phyloP scores from a whole-genome alignment of 2,329 filamentous ascomycete species.

The Fusarium buharicum region DNA sequence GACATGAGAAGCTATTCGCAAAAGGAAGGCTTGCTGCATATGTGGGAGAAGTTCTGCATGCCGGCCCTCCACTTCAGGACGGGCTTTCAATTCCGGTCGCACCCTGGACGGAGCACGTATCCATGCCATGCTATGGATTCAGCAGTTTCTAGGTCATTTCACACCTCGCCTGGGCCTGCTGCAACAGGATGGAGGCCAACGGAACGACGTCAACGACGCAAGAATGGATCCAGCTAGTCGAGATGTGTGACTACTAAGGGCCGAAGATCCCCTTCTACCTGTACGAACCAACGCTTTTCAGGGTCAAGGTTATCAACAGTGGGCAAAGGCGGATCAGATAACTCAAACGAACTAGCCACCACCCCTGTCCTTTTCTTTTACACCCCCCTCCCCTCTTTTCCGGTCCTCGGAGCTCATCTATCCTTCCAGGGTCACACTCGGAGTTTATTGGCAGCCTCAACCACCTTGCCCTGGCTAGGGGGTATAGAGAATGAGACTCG shows the following conservation, averaged over 20 bases:
- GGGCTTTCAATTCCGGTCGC: conserved; percentile 4
- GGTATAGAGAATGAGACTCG: no score
- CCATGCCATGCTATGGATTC: conserved; percentile 27
- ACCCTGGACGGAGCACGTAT: conserved; percentile 9
- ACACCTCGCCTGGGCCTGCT: neutral
- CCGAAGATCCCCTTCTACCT: conserved; percentile 20
- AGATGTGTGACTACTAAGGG: conserved; percentile 2
- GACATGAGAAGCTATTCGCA: conserved; percentile 40
- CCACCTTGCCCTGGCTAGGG: conserved; percentile 18
- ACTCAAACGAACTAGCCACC: conserved; percentile 25
- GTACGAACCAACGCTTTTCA: conserved; percentile 21
- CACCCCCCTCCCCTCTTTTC: conserved; percentile 17
- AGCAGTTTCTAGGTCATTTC: neutral
- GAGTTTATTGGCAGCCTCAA: conserved; percentile 4
- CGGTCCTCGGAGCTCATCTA: conserved; percentile 25
- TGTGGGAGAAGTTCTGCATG: no score
- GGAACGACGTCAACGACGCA: conserved; percentile 16
- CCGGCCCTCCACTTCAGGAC: conserved; percentile 21
- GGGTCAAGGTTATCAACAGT: conserved; percentile 22
- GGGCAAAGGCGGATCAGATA: conserved; percentile 45
- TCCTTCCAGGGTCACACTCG: neutral
- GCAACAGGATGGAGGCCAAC: neutral
- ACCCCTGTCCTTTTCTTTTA: neutral
- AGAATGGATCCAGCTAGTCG: conserved; percentile 16
- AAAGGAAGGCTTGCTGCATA: conserved; percentile 7